Evolutionary conservation across 345 rosid species (phyloP).

Genomic region (Populus deltoides): DNA sequence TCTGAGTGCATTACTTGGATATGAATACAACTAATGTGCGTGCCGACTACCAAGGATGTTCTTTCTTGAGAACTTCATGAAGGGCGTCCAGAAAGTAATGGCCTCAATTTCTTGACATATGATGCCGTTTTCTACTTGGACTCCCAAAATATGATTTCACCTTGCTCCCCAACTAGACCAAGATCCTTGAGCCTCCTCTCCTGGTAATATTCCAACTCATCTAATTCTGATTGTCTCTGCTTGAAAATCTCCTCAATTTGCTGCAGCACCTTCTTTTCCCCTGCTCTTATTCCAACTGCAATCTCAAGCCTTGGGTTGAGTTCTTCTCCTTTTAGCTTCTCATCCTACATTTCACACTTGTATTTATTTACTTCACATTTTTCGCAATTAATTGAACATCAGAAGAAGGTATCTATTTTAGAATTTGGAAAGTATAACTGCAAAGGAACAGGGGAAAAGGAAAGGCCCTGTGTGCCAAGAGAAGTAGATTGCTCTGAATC

Average conservation of each 20-base stretch:
- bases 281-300: constrained; percentile 65
- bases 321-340: constrained; percentile 48
- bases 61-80: background rate
- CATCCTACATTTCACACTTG: constrained; percentile 51
- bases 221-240: constrained; percentile 64
- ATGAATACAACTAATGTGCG: background rate
- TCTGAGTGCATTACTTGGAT: background rate
- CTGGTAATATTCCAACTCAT: constrained; percentile 79
- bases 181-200: constrained; percentile 86
- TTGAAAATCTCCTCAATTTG: constrained; percentile 62
- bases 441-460: background rate
- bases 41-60: background rate
- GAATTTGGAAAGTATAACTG: background rate
- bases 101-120: background rate
- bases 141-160: constrained; percentile 97
- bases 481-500: background rate
- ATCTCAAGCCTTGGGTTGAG: constrained; percentile 47
- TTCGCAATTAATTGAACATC: background rate
- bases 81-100: background rate
- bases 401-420: background rate
- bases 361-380: background rate
- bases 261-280: constrained; percentile 83
- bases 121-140: constrained; percentile 28
- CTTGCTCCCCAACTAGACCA: constrained; percentile 93
- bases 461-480: background rate